These are phyloP conservation scores for Ordospora pajunii DNA, from an alignment of 371 early-diverging fungal species.

Conservation along the genomic window DNA sequence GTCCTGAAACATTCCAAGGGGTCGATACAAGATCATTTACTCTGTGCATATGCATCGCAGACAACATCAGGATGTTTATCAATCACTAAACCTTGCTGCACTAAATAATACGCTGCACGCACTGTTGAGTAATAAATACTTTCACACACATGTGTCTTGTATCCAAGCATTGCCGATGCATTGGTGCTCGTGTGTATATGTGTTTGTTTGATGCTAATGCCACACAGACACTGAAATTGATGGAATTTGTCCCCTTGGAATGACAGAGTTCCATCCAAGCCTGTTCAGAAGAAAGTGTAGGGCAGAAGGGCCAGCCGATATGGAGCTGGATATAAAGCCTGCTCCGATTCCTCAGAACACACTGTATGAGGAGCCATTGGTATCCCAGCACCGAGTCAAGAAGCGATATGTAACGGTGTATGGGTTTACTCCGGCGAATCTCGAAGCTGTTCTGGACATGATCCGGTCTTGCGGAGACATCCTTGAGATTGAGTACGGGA, in stretches of 20 bases:
- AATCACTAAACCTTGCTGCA: too few species aligned
- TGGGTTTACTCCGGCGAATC: conserved; percentile 53
- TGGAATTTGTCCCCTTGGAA: neutral
- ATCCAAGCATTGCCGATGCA: too few species aligned
- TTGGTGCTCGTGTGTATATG: too few species aligned
- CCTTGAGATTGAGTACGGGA: conserved; percentile 54
- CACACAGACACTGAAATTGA: neutral
- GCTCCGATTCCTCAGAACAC: conserved; percentile 46
- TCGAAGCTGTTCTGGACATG: conserved; percentile 42
- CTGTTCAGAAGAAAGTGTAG: conserved; percentile 21
- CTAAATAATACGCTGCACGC: too few species aligned
- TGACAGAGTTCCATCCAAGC: conserved; percentile 24
- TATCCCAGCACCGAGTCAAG: neutral
- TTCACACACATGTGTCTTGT: too few species aligned
- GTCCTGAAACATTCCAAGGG: conserved; percentile 4
- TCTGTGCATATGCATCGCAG: neutral
- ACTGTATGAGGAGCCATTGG: conserved; percentile 17
- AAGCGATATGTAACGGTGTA: conserved; percentile 43
- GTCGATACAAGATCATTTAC: neutral
- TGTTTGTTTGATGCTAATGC: too few species aligned
- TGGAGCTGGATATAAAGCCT: neutral
- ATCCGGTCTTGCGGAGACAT: conserved; percentile 43
- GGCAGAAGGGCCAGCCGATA: neutral
- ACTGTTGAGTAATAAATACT: too few species aligned
- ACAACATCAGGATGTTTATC: too few species aligned